Evolutionary conservation across 1,139 yeast species (phyloP), one percentile per base, ranked within the genome.

Genomic region (Candida tropicalis): DNA sequence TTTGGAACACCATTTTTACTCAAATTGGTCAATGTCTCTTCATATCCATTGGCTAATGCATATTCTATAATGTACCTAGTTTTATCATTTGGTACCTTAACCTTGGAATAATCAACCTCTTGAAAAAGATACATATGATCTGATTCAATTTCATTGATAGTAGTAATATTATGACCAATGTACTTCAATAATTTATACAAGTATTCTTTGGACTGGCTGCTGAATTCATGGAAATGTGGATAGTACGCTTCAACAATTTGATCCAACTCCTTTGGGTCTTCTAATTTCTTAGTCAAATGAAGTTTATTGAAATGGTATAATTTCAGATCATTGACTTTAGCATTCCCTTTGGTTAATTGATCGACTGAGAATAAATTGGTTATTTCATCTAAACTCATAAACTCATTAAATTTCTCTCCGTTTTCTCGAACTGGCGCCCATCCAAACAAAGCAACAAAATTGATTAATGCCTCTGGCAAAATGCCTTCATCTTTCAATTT

Each of bases 381-480:
- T 42, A 90, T 65, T 32, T 85, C 81, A 1, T 68, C 54, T 53
- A 88, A 57, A 0, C 70, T 57, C 69, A 83, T 76, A 4, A 84
- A 71, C 53, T 93, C 98, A 44, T 79, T 78, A 0, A 65, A 56
- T 18, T 78, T 71, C 33, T 74, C 71, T 3, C 84, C 80, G 12
- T 76, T 71, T 27, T 68, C 70, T 52, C 89, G 69, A 11, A 82
- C 80, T 3, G 96, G 95, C 2, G 96, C 77, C 99, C 99, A 93
- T 0, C 99, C 99, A 63, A 89, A 87, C 43, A 93, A 72, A 0
- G 95, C 96, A 35, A 86, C 86, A 62, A 89, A 93, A 56, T 93
- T 95, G 10, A 88, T 69, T 40, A 95, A 63, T 0, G 99, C 95
- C 57, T 89, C 96, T 0, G 97, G 96, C 13, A 89, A 64, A 15